Percentiles rank a stretch among this genome's conserved stretches.
Conservation (phyloP, 306 rosid species). For the Mucuna pruriens region DNA sequence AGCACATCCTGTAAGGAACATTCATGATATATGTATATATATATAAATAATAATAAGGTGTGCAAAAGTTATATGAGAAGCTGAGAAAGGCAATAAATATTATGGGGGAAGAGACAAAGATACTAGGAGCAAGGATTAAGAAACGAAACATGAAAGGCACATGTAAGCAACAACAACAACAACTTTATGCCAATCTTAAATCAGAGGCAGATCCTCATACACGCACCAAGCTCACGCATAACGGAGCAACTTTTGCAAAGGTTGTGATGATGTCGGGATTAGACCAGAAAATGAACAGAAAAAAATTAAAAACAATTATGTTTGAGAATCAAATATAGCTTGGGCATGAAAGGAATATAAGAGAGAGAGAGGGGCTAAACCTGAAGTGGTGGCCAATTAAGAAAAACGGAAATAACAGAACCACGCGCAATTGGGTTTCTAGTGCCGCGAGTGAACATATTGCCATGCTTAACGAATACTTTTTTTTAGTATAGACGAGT, state of each 20-base stretch:
- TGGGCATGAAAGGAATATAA: background rate
- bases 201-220: conserved; percentile 16
- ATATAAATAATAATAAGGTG: background rate
- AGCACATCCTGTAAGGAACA: conserved; percentile 41
- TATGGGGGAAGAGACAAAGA: conserved; percentile 37
- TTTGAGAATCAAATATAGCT: conserved; percentile 2
- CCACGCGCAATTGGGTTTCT: conserved; percentile 51
- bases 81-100: conserved; percentile 25
- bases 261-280: conserved; percentile 44
- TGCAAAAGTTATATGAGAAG: background rate
- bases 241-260: conserved; percentile 43
- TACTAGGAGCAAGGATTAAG: conserved; percentile 22
- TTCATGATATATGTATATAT: conserved; percentile 4
- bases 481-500: background rate
- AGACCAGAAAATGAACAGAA: background rate
- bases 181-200: conserved; percentile 44
- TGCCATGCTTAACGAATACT: background rate
- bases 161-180: background rate
- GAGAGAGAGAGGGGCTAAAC: conserved; percentile 32
- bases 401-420: conserved; percentile 55
- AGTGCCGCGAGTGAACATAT: conserved; percentile 4
- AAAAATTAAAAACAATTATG: background rate
- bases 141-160: conserved; percentile 40
- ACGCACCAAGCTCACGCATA: conserved; percentile 46
- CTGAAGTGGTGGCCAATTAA: conserved; percentile 33